phyloP scores from a whole-genome alignment of 768 basidiomycete species.

The Antrodiella citrinella region DNA sequence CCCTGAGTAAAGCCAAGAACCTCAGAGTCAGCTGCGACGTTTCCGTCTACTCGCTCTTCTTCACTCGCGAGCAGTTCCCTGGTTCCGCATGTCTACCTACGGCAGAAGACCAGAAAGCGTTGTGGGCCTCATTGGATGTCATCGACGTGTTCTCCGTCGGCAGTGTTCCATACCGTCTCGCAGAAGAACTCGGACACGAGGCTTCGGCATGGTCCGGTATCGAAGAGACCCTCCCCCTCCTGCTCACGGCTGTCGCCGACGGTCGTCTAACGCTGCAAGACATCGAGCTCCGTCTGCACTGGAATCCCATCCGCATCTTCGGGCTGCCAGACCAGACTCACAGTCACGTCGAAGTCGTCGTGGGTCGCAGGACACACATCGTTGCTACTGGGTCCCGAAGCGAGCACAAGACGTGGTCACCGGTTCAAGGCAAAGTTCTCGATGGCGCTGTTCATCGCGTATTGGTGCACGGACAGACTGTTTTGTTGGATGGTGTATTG shows the following conservation, averaged over 20 bases:
- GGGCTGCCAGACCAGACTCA: slow-evolving; percentile 79
- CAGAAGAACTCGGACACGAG: slow-evolving; percentile 49
- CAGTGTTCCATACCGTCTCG: slow-evolving; percentile 69
- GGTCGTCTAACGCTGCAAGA: slow-evolving; percentile 77
- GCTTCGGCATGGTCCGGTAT: slow-evolving; percentile 71
- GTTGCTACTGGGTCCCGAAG: slow-evolving; percentile 42
- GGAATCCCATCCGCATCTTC: slow-evolving; percentile 91
- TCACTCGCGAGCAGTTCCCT: slow-evolving; percentile 68
- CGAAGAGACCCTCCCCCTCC: slow-evolving; percentile 79
- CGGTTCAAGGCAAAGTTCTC: slow-evolving; percentile 54
- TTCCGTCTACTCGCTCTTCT: slow-evolving; percentile 87
- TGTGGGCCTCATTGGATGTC: slow-evolving; percentile 78
- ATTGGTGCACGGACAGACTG: slow-evolving; percentile 81
- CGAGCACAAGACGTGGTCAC: slow-evolving; percentile 67
- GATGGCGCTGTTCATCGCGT: slow-evolving; percentile 85
- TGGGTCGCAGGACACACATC: slow-evolving; percentile 43
- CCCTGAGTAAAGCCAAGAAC: slow-evolving; percentile 88
- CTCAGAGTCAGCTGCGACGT: slow-evolving; percentile 97
- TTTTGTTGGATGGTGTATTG: slow-evolving; percentile 79
- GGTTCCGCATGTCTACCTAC: slow-evolving; percentile 59
- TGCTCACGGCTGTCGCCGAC: slow-evolving; percentile 78
- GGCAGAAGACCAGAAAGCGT: slow-evolving; percentile 62
- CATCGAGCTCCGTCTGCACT: slow-evolving; percentile 74
- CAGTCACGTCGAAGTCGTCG: slow-evolving; percentile 88
- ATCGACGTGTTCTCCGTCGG: slow-evolving; percentile 93